Conservation (phyloP, 2,329 filamentous ascomycete genomes). For the Trichophyton mentagrophytes region DNA sequence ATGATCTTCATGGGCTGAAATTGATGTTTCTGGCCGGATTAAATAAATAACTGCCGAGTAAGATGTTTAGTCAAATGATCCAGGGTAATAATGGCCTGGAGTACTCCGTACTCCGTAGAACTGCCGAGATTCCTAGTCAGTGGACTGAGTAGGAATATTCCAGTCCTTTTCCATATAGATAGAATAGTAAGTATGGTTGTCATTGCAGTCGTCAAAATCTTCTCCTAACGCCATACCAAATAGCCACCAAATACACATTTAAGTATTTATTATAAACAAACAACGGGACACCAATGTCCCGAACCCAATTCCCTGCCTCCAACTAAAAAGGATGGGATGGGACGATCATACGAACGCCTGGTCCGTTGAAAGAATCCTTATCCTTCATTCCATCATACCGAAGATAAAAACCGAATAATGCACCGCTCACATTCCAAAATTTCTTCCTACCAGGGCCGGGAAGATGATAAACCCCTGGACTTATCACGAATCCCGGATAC, state of each 20-base stretch:
- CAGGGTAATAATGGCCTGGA: not conserved
- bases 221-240: conserved; percentile 1
- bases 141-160: too few relatives aligned
- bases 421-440: not conserved
- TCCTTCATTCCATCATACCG: not conserved
- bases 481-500: conserved; percentile 22
- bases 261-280: not conserved
- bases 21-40: not conserved
- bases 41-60: too few relatives aligned
- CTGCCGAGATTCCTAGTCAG: not conserved
- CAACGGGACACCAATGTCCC: not conserved
- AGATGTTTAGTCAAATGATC: not conserved
- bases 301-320: not conserved
- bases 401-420: not conserved
- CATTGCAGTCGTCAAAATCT: not conserved
- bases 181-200: not conserved
- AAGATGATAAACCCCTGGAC: not conserved
- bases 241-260: not conserved
- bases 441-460: not conserved
- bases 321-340: not conserved
- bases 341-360: not conserved
- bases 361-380: not conserved
- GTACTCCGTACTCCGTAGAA: not conserved
- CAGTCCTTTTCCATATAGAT: not conserved
- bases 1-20: not conserved